Base-by-base conservation (phyloP, 2,329 filamentous ascomycete species). In the Lojkania enalia region DNA sequence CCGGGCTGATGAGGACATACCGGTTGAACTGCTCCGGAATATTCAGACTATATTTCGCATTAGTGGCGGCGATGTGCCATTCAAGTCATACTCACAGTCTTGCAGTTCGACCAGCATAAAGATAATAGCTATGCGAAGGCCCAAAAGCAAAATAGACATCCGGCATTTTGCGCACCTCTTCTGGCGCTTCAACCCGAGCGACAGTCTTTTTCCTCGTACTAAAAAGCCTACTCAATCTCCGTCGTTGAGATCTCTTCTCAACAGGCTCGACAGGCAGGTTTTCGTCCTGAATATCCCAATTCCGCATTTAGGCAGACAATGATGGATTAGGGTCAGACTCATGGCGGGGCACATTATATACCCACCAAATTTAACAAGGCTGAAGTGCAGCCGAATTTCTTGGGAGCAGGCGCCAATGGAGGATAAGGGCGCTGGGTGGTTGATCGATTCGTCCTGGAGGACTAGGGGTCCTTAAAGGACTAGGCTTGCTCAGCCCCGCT, bases 101-200 rank as follows among this genome's bases (percentile, higher is more conserved):
- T 5, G 9, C n/a, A 4, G 16, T 38, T 4, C 18, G 16, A 14
- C 35, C 35, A 23, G 16, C 18, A 27, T 23, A 38, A 11, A 38
- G 18, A 19, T 38, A 38, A 19, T 23, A 25, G 20, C 19, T 23
- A 15, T 38, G 35, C 14, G 18, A 11, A 21, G 35, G 35, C 18
- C 35, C 35, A 15, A 38, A 38, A 4, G 35, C 35, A 14, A 38
- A 38, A n/a, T n/a, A 23, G 11, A 38, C 14, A 6, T 38, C 35
- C 18, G 35, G 18, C 35, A 38, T 38, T 14, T 38, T 38, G 35
- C 33, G 16, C 16, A 7, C 18, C n/a, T 18, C 33, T 20, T 36
- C 18, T 7, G 12, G 5, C 33, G 7, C 18, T 20, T 16, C 14
- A 18, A 7, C 16, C 23, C 7, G 7, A 27, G n/a, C 23, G n/a